Conservation (phyloP, 208 protist genomes). For the Leishmania lainsoni region DNA sequence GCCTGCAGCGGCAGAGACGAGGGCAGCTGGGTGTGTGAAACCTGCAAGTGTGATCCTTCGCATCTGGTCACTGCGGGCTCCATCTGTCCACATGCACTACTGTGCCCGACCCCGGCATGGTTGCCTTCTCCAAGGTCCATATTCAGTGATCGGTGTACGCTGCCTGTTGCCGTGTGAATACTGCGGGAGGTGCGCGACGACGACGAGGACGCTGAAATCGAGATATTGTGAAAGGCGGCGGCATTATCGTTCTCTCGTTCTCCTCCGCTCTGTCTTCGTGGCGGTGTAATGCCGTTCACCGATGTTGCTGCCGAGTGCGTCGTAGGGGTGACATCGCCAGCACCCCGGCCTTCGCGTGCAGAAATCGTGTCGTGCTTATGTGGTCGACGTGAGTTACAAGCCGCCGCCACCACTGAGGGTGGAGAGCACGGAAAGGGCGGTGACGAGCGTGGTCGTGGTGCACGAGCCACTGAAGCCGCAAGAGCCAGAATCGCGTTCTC, state of each 20-base stretch:
- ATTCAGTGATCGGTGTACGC: neutral
- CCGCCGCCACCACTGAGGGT: neutral
- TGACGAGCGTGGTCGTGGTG: neutral
- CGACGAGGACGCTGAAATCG: neutral
- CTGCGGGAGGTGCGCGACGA: neutral
- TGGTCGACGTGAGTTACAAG: neutral
- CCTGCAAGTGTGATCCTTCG: conserved; percentile 1
- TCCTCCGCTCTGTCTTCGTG: neutral
- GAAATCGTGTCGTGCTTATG: neutral
- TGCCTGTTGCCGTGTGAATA: neutral
- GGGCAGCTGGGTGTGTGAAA: conserved; percentile 24
- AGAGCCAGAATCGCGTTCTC: neutral
- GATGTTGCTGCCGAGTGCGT: conserved; percentile 9
- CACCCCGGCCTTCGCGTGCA: neutral
- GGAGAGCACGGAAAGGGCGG: neutral
- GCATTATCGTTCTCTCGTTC: neutral
- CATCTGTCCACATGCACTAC: neutral
- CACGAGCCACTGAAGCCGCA: neutral
- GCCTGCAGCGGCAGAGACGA: neutral
- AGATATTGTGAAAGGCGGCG: neutral
- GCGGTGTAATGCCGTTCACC: conserved; percentile 14
- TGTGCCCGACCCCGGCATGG: neutral
- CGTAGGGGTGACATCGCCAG: neutral
- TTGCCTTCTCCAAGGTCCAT: neutral
- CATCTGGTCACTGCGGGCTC: neutral